Base-by-base conservation (phyloP, 2,329 filamentous ascomycete species). In the Cryoendolithus antarcticus region DNA sequence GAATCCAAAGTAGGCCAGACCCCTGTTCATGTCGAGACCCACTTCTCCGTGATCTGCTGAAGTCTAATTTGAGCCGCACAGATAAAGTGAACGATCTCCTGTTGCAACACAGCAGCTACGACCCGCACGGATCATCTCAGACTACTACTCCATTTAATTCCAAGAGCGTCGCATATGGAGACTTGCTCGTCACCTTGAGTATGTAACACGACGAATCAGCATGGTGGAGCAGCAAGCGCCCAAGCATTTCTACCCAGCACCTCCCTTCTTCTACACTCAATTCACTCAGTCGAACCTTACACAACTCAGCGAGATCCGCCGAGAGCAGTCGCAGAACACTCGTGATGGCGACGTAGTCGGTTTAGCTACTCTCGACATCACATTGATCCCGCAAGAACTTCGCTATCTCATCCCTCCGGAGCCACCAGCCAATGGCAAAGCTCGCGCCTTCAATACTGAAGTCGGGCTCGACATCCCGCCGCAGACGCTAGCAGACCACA, bases 191-290 rank as follows among this genome's bases (percentile, higher is more conserved):
- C 15, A 19, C 15, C 15, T 27, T 27, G 24, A 27, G 6, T 27
- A 27, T 27, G 24, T 27, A 8, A 27, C 7, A 27, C 24, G 24
- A 8, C 7, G 2, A 9, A 10, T 4, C 35, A 32, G 8, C 8
- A 85, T 84, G 80, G 75, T 74, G 42, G 77, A 77, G 38, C 66
- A 69, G 43, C 64, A 64, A 39, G 63, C 67, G 51, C 49, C 49
- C 31, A 44, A 77, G 19, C 76, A 81, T 15, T 76, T 80, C 31
- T 94, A 86, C 58, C 89, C 91, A 15, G 76, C 82, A 38, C 91
- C 91, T 19, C 91, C 91, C 19, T 79, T 81, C 1, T 93, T 95
- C 64, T 96, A 84, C 78, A 80, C 81, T 49, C 72, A 83, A 58
- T 96, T 96, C 62, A 94, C 85, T 0, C 60, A 76, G 3, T 75